Percentiles rank a stretch among this genome's conserved stretches.
Evolutionary conservation across 1,284 basidiomycete species (phyloP).

Genomic region (Testicularia cyperi): DNA sequence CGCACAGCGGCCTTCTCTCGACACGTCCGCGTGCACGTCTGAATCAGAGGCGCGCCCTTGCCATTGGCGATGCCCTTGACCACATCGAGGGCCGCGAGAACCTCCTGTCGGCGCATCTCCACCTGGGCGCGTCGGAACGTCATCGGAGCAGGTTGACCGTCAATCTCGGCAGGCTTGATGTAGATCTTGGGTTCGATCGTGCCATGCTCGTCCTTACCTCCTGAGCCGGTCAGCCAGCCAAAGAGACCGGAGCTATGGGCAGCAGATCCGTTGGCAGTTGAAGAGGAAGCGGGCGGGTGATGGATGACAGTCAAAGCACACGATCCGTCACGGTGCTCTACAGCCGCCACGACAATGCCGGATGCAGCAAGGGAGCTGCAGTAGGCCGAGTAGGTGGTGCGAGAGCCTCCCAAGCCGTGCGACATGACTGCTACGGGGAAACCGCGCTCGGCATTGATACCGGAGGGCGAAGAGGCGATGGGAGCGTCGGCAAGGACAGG

Average conservation of each 20-base stretch:
- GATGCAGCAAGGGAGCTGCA: constrained; percentile 37
- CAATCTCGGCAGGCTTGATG: constrained; percentile 29
- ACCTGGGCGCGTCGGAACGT: constrained; percentile 36
- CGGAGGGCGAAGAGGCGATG: constrained; percentile 8
- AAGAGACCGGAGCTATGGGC: constrained; percentile 2
- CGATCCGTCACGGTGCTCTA: constrained; percentile 53
- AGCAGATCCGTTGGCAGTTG: neutral
- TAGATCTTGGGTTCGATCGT: constrained; percentile 35
- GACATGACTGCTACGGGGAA: constrained; percentile 48
- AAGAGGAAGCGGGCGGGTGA: neutral
- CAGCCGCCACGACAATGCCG: constrained; percentile 47
- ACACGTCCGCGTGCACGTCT: constrained; percentile 16
- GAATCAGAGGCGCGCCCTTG: constrained; percentile 9
- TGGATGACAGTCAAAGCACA: constrained; percentile 33
- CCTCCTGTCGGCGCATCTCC: constrained; percentile 39
- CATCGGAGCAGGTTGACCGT: constrained; percentile 23
- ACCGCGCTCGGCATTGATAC: neutral
- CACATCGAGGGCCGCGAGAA: constrained; percentile 34
- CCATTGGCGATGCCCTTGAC: constrained; percentile 26
- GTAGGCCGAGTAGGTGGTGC: constrained; percentile 46
- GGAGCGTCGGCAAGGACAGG: constrained; percentile 12
- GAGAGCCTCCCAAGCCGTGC: constrained; percentile 49
- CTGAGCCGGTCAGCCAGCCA: constrained; percentile 12
- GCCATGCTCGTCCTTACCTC: constrained; percentile 1
- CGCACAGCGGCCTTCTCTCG: constrained; percentile 11